Evolutionary conservation across 2,329 filamentous ascomycete species (phyloP).

Genomic region (Pseudogymnoascus sp.): DNA sequence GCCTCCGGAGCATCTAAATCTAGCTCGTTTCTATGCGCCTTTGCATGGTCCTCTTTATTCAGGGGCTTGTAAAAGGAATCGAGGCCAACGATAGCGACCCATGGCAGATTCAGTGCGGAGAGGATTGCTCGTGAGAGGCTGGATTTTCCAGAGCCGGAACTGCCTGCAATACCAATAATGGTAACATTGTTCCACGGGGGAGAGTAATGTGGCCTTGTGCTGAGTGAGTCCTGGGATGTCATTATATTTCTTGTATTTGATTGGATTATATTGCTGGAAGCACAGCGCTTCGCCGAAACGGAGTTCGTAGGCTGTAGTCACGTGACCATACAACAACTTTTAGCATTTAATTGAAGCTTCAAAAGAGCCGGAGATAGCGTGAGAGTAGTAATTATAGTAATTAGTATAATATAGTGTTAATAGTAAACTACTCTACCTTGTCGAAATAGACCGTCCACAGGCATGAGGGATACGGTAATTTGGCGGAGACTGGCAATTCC

Average conservation of each 20-base stretch:
- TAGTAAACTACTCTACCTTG: background rate
- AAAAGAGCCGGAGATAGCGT: background rate
- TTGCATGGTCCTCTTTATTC: conserved; percentile 65
- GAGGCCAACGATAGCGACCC: conserved; percentile 97
- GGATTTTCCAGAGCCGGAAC: conserved; percentile 90
- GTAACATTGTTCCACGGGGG: conserved; percentile 94
- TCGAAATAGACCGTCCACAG: too few species aligned
- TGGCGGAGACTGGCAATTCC: too few species aligned
- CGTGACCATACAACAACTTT: background rate
- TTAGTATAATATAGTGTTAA: background rate
- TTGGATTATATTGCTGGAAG: background rate
- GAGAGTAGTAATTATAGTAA: background rate
- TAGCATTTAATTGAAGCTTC: background rate
- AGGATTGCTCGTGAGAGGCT: conserved; percentile 90
- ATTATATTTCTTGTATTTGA: background rate
- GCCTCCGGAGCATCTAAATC: conserved; percentile 94
- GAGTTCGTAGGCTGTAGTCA: background rate
- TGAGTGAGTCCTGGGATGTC: conserved; percentile 23
- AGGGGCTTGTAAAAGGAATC: conserved; percentile 97
- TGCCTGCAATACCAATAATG: conserved; percentile 93
- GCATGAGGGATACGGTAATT: too few species aligned
- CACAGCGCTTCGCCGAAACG: background rate
- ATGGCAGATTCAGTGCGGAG: conserved; percentile 79
- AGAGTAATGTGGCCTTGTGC: conserved; percentile 66
- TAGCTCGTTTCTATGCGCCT: conserved; percentile 83